Evolutionary conservation across 2,329 filamentous ascomycete genomes (phyloP), one percentile per base, ranked within the genome.

Genomic region (Colletotrichum australisinense): DNA sequence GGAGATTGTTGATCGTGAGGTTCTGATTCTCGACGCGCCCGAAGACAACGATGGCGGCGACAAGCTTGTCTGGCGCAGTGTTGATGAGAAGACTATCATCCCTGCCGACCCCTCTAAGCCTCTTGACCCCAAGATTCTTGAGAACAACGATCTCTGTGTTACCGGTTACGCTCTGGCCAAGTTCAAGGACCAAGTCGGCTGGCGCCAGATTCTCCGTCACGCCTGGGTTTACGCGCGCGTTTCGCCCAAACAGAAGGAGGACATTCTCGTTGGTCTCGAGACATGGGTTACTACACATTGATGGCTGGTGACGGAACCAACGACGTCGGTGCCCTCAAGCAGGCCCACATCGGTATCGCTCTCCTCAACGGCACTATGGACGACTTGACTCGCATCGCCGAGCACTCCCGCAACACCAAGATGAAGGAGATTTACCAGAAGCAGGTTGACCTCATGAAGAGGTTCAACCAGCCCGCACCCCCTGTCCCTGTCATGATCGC

Each of bases 351-450:
- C 76, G 97, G 97, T 84, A 94, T 99, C 75, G 97, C 97, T 26
- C 91, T 99, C 63, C 91, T 99, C 77, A 99, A 99, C 83, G 97
- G 97, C 75, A 97, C 95, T 1, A 93, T 92, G 76, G 94, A 98
- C 26, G 97, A 98, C 81, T 89, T 99, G 67, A 93, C 92, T 69
- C 95, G 93, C 81, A 99, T 99, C 78, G 93, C 94, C 30, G 97
- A 98, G 80, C 95, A 99, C 83, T 93, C 93, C 79, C 93, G 97
- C 78, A 97, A 95, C 83, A 97, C 93, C 53, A 97, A 95, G 88
- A 97, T 99, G 94, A 98, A 98, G 88, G 95, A 98, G 76, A 91
- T 99, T 76, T 99, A 99, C 82, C 95, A 98, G 86, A 98, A 99
- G 88, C 97, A 99, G 83, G 90, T 93, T 69, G 87, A 92, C 59